phyloP scores from a whole-genome alignment of 2,329 filamentous ascomycete genomes.

The Colletotrichum australisinense region DNA sequence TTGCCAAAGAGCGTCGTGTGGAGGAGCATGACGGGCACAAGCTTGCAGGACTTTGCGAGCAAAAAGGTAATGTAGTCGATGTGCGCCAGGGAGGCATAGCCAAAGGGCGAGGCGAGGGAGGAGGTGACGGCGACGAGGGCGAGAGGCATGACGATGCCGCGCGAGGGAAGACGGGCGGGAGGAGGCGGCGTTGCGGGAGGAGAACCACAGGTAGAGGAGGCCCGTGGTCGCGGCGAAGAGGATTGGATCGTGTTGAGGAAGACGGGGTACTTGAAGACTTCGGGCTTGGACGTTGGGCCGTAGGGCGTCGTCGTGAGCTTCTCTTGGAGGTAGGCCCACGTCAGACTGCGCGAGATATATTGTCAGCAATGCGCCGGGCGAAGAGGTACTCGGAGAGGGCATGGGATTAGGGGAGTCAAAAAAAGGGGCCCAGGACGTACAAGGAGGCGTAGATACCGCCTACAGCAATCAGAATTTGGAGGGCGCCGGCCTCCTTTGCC shows the following conservation, averaged over 20 bases:
- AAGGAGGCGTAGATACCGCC: slow-evolving; percentile 97
- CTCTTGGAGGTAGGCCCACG: slow-evolving; percentile 97
- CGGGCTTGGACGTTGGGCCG: slow-evolving; percentile 69
- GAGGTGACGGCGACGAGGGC: slow-evolving; percentile 85
- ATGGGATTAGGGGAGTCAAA: no score
- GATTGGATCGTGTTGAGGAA: slow-evolving; percentile 98
- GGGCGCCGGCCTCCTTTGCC: slow-evolving; percentile 67
- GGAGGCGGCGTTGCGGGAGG: slow-evolving; percentile 64
- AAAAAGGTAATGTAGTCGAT: slow-evolving; percentile 99
- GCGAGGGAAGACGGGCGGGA: slow-evolving; percentile 78
- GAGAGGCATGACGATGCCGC: slow-evolving; percentile 80
- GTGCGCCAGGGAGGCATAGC: slow-evolving; percentile 90
- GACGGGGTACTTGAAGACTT: slow-evolving; percentile 92
- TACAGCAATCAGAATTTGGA: slow-evolving; percentile 88
- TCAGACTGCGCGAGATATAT: slow-evolving; percentile 69
- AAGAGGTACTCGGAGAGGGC: background rate
- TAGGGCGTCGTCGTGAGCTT: slow-evolving; percentile 95
- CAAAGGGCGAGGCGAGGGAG: slow-evolving; percentile 93
- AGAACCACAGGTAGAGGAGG: slow-evolving; percentile 79
- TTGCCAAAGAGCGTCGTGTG: slow-evolving; percentile 93
- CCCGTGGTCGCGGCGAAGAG: slow-evolving; percentile 87
- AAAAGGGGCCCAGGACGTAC: slow-evolving; percentile 61
- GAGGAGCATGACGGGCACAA: slow-evolving; percentile 97
- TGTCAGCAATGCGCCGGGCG: background rate
- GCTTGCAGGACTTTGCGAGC: slow-evolving; percentile 96